Percentiles rank a stretch among this genome's conserved stretches.
Conservation (phyloP, 208 protist species). For the Wallacemonas sp. region DNA sequence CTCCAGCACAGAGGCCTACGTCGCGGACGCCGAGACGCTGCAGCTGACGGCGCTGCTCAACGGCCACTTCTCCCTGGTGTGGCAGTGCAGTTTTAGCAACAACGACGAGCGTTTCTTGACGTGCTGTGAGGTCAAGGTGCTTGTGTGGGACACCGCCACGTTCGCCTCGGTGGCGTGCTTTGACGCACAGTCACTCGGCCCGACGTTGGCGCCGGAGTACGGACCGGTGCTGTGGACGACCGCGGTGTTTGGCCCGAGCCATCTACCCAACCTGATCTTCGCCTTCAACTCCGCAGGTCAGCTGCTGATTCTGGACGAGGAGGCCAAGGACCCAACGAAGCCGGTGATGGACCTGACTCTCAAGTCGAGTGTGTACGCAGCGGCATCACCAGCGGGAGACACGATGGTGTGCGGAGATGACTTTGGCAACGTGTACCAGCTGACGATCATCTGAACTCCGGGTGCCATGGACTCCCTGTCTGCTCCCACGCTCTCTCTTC, state of each 20-base stretch:
- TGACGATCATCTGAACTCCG: slow-evolving; percentile 30
- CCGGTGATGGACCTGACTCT: slow-evolving; percentile 49
- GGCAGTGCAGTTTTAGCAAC: slow-evolving; percentile 43
- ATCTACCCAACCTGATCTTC: slow-evolving; percentile 37
- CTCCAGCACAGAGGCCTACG: slow-evolving; percentile 43
- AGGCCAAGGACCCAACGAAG: slow-evolving; percentile 17
- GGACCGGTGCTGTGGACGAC: slow-evolving; percentile 41
- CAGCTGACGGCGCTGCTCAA: slow-evolving; percentile 28
- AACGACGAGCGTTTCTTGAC: slow-evolving; percentile 50
- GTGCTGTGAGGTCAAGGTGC: slow-evolving; percentile 51
- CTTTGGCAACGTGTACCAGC: slow-evolving; percentile 59
- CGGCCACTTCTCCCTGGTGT: slow-evolving; percentile 52
- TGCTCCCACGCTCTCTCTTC: neutral
- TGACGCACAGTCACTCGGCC: slow-evolving; percentile 12
- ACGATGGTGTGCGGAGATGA: slow-evolving; percentile 56
- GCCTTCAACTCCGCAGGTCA: slow-evolving; percentile 37
- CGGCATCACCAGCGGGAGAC: slow-evolving; percentile 29
- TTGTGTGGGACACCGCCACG: slow-evolving; percentile 39
- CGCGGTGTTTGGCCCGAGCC: slow-evolving; percentile 32
- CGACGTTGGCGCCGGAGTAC: neutral
- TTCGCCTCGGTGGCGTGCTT: slow-evolving; percentile 32
- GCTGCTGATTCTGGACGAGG: slow-evolving; percentile 39
- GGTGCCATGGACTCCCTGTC: slow-evolving; percentile 11
- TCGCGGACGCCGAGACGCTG: slow-evolving; percentile 35
- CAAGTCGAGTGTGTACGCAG: slow-evolving; percentile 39